phyloP scores from a whole-genome alignment of 1,284 basidiomycete genomes.

The Schizophyllum commune region DNA sequence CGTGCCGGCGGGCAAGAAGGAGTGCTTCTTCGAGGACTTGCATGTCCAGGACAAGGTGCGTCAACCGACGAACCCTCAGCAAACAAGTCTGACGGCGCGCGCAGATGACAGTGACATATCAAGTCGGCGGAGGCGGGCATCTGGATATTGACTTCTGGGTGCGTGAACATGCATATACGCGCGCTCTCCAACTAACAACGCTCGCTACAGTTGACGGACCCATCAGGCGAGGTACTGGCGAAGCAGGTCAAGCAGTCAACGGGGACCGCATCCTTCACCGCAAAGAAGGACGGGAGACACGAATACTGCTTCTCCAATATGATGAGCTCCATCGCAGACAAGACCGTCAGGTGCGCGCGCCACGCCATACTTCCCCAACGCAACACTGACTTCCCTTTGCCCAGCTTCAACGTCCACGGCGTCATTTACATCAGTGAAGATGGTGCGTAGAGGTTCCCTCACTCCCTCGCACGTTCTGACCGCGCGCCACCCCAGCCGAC shows the following conservation, averaged over 20 bases:
- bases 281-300: constrained; percentile 79
- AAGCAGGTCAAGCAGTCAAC: constrained; percentile 86
- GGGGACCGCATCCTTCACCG: constrained; percentile 84
- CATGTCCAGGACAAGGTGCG: constrained; percentile 88
- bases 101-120: constrained; percentile 99
- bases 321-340: constrained; percentile 92
- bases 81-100: constrained; percentile 2
- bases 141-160: constrained; percentile 97
- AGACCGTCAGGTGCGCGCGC: constrained; percentile 75
- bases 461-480: constrained; percentile 11
- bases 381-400: neutral
- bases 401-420: constrained; percentile 97
- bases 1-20: constrained; percentile 73
- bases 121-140: constrained; percentile 95
- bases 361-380: neutral
- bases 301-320: constrained; percentile 99
- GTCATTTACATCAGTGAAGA: constrained; percentile 90
- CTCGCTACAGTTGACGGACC: constrained; percentile 64
- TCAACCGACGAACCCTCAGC: neutral
- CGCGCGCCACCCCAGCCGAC: constrained; percentile 31
- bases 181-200: constrained; percentile 4
- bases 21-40: constrained; percentile 98
- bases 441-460: constrained; percentile 34
- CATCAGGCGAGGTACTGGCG: constrained; percentile 58
- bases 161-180: constrained; percentile 1